Conservation (phyloP, 2,329 filamentous ascomycete species). For the Cryphonectria nitschkei region DNA sequence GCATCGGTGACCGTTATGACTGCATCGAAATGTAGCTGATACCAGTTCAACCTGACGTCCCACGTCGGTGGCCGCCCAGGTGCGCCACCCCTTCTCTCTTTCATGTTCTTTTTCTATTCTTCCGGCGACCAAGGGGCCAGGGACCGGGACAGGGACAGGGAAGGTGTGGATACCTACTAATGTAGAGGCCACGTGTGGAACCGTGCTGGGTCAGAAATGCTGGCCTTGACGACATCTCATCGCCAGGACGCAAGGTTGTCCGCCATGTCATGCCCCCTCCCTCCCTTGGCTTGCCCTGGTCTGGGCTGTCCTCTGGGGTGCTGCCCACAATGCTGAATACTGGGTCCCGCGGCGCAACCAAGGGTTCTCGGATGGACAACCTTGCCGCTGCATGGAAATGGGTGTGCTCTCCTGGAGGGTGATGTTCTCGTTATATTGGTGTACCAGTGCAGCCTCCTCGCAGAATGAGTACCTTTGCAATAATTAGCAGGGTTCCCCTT, state of each 20-base stretch:
- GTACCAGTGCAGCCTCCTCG: background rate
- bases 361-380: slow-evolving; percentile 19
- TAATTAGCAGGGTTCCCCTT: no score
- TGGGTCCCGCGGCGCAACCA: background rate
- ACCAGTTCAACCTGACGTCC: background rate
- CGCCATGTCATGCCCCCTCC: background rate
- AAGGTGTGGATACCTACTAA: background rate
- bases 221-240: background rate
- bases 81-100: background rate
- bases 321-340: background rate
- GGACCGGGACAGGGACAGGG: background rate
- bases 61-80: background rate
- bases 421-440: background rate
- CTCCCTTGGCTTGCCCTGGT: slow-evolving; percentile 5
- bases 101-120: background rate
- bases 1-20: slow-evolving; percentile 12
- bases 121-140: no score
- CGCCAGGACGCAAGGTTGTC: background rate
- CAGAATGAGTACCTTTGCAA: background rate
- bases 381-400: background rate
- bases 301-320: background rate
- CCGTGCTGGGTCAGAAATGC: background rate
- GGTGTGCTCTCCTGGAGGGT: background rate
- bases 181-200: background rate
- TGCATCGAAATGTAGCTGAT: slow-evolving; percentile 10